phyloP scores from a whole-genome alignment of 1,284 basidiomycete species.

The Limonomyces culmigenus region DNA sequence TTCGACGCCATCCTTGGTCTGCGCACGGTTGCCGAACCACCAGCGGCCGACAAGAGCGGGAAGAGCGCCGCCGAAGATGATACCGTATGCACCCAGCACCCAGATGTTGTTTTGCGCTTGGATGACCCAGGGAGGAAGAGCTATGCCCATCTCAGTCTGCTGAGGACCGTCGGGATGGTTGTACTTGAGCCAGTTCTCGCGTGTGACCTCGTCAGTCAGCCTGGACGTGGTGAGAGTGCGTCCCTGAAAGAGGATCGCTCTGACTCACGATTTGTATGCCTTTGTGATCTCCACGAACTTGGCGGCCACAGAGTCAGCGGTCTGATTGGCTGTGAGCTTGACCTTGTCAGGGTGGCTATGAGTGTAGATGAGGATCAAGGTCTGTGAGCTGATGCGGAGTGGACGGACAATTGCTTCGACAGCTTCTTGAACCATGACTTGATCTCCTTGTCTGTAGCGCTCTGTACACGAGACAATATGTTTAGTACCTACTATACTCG shows the following conservation, averaged over 20 bases:
- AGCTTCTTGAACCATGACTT: slow-evolving; percentile 94
- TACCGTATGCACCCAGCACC: slow-evolving; percentile 79
- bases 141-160: slow-evolving; percentile 91
- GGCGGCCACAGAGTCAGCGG: slow-evolving; percentile 76
- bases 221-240: too few species aligned
- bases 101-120: slow-evolving; percentile 85
- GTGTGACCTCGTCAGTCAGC: slow-evolving; percentile 85
- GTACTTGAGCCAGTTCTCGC: slow-evolving; percentile 82
- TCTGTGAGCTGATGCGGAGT: slow-evolving; percentile 1
- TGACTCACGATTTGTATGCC: slow-evolving; percentile 80
- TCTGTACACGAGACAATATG: slow-evolving; percentile 18
- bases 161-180: slow-evolving; percentile 96
- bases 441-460: slow-evolving; percentile 76
- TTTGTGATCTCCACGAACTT: slow-evolving; percentile 93
- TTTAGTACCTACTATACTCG: slow-evolving; percentile 1
- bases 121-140: slow-evolving; percentile 88
- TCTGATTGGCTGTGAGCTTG: slow-evolving; percentile 68
- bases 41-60: slow-evolving; percentile 85
- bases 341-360: slow-evolving; percentile 94
- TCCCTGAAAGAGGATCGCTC: background rate
- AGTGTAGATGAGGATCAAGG: slow-evolving; percentile 1
- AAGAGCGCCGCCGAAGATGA: slow-evolving; percentile 76
- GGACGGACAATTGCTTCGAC: slow-evolving; percentile 77
- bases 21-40: slow-evolving; percentile 92
- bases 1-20: slow-evolving; percentile 88